phyloP scores from a whole-genome alignment of 2,329 filamentous ascomycete species.

The Xylaria sp. region DNA sequence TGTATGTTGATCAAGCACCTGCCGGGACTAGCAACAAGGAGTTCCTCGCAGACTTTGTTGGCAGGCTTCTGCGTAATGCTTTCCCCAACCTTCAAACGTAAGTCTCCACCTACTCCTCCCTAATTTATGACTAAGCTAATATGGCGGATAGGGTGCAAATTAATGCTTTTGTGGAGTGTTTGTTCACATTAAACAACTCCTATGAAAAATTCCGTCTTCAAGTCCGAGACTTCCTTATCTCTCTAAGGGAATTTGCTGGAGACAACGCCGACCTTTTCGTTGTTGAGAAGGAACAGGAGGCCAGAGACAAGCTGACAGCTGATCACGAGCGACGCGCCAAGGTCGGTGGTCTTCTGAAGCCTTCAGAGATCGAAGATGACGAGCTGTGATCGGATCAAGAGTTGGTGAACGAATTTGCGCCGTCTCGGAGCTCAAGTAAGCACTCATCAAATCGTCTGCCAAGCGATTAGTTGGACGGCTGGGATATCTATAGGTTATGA shows the following conservation, averaged over 20 bases:
- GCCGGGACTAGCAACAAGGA: slow-evolving; percentile 88
- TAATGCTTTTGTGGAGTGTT: slow-evolving; percentile 85
- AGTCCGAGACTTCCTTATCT: slow-evolving; percentile 95
- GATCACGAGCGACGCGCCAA: slow-evolving; percentile 94
- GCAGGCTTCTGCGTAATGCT: slow-evolving; percentile 83
- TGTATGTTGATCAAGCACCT: slow-evolving; percentile 89
- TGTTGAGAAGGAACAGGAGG: slow-evolving; percentile 93
- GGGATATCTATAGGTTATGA: slow-evolving; percentile 54
- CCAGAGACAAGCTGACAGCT: slow-evolving; percentile 83
- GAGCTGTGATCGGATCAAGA: slow-evolving; percentile 86
- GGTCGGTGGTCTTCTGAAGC: slow-evolving; percentile 95
- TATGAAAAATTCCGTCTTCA: slow-evolving; percentile 96
- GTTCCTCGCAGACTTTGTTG: slow-evolving; percentile 89
- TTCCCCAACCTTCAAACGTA: slow-evolving; percentile 94
- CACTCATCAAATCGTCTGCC: slow-evolving; percentile 38
- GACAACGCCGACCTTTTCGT: slow-evolving; percentile 95
- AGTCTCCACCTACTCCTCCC: slow-evolving; percentile 53
- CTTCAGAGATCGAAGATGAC: slow-evolving; percentile 93
- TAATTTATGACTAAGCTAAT: slow-evolving; percentile 51
- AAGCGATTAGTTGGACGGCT: slow-evolving; percentile 48
- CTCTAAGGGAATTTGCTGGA: slow-evolving; percentile 94
- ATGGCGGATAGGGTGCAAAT: slow-evolving; percentile 76
- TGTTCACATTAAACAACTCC: slow-evolving; percentile 89
- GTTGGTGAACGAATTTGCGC: slow-evolving; percentile 70
- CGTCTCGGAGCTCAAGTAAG: slow-evolving; percentile 51